phyloP scores from a whole-genome alignment of 176 grass and related monocot species.

The Zoysia japonica region DNA sequence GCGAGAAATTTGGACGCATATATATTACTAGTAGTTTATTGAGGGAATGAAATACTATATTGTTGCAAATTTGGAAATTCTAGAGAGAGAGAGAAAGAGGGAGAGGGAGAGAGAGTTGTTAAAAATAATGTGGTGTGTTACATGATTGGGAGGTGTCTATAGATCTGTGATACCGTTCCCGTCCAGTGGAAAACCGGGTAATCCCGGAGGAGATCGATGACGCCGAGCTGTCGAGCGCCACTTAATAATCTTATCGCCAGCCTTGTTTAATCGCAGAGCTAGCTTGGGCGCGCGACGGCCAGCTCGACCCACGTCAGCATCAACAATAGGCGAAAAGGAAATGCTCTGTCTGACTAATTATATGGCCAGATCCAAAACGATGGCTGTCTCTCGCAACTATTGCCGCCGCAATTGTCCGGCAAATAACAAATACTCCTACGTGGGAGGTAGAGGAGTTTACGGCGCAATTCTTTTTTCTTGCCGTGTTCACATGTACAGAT shows the following conservation, averaged over 20 bases:
- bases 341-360: background rate
- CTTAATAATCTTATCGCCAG: constrained; percentile 38
- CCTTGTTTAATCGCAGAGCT: constrained; percentile 19
- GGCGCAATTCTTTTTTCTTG: background rate
- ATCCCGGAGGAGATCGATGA: constrained; percentile 1
- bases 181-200: background rate
- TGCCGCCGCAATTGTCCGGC: background rate
- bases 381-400: constrained; percentile 10
- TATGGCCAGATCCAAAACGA: constrained; percentile 29
- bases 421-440: background rate
- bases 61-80: no score
- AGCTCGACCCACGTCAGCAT: constrained; percentile 36
- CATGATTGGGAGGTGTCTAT: no score
- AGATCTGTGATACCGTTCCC: background rate
- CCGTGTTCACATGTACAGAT: background rate
- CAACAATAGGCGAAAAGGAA: constrained; percentile 27
- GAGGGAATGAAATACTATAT: background rate
- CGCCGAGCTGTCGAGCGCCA: constrained; percentile 30
- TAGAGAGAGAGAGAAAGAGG: no score
- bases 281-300: no score
- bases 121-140: background rate
- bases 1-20: background rate
- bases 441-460: background rate
- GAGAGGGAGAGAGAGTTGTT: no score
- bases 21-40: no score